A percentile compares a stretch with the other conserved stretches of the same genome.
phyloP scores from a whole-genome alignment of 108 stramenopile genomes.

The Chaetoceros tenuissimus region DNA sequence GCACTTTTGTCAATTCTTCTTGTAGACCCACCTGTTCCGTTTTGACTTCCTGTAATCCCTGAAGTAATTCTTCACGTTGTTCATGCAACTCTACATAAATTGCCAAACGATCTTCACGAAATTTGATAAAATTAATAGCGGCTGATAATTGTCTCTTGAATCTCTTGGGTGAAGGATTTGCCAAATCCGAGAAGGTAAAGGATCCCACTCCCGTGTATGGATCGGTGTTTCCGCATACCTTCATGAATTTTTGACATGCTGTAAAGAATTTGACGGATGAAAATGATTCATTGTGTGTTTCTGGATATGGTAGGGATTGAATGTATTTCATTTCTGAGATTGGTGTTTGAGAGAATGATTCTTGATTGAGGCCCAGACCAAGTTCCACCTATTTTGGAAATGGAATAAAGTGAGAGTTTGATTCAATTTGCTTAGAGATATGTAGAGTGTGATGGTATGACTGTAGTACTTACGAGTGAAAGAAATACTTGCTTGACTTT shows the following conservation, averaged over 20 bases:
- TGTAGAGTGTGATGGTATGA: not conserved
- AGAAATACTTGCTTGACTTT: conserved; percentile 64
- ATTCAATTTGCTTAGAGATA: not conserved
- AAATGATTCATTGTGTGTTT: conserved; percentile 79
- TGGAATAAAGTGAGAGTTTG: not conserved
- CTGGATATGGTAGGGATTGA: conserved; percentile 38
- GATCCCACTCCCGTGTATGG: too few species aligned
- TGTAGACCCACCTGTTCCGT: conserved; percentile 47
- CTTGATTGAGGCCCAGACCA: conserved; percentile 49
- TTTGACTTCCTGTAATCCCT: conserved; percentile 51
- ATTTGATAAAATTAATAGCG: conserved; percentile 91
- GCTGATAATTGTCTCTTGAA: conserved; percentile 86
- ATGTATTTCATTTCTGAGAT: conserved; percentile 3
- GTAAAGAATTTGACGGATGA: conserved; percentile 77
- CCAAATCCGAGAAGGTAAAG: conserved; percentile 87
- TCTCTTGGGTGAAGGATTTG: conserved; percentile 55
- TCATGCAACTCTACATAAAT: conserved; percentile 61
- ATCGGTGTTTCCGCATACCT: conserved; percentile 59
- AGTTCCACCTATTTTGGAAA: conserved; percentile 25
- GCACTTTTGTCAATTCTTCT: conserved; percentile 29
- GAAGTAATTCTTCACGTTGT: conserved; percentile 48
- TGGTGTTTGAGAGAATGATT: conserved; percentile 22
- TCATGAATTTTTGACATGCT: conserved; percentile 70
- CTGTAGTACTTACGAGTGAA: conserved; percentile 33
- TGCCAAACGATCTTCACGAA: conserved; percentile 79